phyloP scores from a whole-genome alignment of 2,329 filamentous ascomycete genomes.

The Ceratocystis cubensis region DNA sequence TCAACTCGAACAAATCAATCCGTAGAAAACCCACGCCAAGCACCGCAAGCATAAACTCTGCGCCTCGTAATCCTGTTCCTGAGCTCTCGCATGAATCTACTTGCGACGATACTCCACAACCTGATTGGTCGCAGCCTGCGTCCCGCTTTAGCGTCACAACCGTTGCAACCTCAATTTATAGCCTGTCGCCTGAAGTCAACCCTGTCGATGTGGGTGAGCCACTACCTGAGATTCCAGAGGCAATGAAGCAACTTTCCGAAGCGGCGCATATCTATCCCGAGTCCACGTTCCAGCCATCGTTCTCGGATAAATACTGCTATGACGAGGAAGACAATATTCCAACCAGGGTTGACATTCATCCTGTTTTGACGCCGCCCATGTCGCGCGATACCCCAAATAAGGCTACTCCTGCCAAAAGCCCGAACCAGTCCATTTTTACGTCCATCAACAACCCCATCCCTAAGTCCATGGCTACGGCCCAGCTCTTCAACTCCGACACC shows the following conservation, averaged over 20 bases:
- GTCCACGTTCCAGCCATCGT: not conserved
- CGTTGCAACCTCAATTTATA: conserved; percentile 40
- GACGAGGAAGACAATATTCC: conserved; percentile 10
- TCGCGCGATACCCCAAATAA: conserved; percentile 11
- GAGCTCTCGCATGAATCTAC: conserved; percentile 18
- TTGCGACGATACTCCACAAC: conserved; percentile 23
- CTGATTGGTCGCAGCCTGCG: conserved; percentile 36
- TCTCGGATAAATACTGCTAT: not conserved
- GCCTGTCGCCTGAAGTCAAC: conserved; percentile 32
- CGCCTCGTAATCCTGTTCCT: not conserved
- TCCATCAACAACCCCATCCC: conserved; percentile 13
- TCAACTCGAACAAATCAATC: conserved; percentile 29
- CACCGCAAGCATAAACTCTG: conserved; percentile 20
- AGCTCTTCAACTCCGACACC: conserved; percentile 20
- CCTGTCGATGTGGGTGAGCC: conserved; percentile 30
- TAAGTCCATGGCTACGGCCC: conserved; percentile 10
- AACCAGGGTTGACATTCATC: conserved; percentile 14
- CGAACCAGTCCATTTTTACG: not conserved
- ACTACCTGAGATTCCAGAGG: conserved; percentile 28
- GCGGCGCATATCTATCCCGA: conserved; percentile 6
- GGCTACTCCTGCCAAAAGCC: not conserved
- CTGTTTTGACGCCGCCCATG: conserved; percentile 13
- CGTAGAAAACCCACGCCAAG: conserved; percentile 36
- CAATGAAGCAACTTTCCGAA: conserved; percentile 23
- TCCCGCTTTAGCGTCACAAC: conserved; percentile 55